Evolutionary conservation across 805 yeast genomes (phyloP).

Genomic region (Torulaspora franciscae): DNA sequence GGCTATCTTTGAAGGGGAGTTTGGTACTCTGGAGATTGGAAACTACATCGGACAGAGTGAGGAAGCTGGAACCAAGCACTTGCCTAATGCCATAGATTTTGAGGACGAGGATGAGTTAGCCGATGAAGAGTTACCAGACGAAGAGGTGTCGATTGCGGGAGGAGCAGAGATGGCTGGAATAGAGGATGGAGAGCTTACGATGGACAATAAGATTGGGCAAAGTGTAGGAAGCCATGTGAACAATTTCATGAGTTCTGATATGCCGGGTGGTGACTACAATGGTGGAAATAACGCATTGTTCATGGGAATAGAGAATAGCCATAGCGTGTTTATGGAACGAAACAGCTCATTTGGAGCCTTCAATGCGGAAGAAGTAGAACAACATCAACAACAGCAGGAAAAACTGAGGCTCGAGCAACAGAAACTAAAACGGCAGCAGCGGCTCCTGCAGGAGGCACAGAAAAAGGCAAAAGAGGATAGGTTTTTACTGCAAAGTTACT

Average conservation of each 20-base stretch:
- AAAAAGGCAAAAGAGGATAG: conserved; percentile 31
- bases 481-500: conserved; percentile 43
- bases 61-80: conserved; percentile 57
- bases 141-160: conserved; percentile 11
- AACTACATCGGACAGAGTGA: conserved; percentile 32
- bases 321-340: conserved; percentile 19
- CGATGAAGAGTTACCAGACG: conserved; percentile 62
- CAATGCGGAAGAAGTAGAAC: conserved; percentile 17
- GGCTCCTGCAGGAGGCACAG: conserved; percentile 14
- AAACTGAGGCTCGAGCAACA: background rate
- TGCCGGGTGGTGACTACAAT: conserved; percentile 13
- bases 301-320: conserved; percentile 28
- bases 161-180: background rate
- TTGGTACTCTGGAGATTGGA: conserved; percentile 36
- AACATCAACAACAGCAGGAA: conserved; percentile 8
- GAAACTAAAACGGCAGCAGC: conserved; percentile 6
- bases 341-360: conserved; percentile 19
- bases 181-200: background rate
- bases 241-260: conserved; percentile 17
- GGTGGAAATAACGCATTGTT: conserved; percentile 33
- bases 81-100: conserved; percentile 88
- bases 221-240: background rate
- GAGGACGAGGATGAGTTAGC: conserved; percentile 94
- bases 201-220: background rate
- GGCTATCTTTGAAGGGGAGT: conserved; percentile 38